phyloP scores from a whole-genome alignment of 352 stramenopile genomes.

The Phytophthora podocarpi region DNA sequence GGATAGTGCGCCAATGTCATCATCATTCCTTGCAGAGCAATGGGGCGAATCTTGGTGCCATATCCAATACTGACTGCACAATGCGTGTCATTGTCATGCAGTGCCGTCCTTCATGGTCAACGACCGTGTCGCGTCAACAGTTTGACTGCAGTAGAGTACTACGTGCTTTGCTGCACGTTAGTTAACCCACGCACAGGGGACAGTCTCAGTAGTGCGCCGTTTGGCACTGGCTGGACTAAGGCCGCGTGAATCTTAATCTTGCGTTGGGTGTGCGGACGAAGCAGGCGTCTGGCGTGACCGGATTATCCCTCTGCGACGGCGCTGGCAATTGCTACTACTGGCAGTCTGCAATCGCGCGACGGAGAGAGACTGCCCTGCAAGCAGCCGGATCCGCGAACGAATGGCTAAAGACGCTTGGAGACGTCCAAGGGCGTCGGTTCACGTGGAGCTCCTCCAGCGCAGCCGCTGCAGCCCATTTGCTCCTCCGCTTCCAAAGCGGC shows the following conservation, averaged over 20 bases:
- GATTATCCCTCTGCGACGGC: constrained; percentile 21
- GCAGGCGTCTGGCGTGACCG: neutral
- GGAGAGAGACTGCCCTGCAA: neutral
- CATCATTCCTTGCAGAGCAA: neutral
- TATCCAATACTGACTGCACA: too few species aligned
- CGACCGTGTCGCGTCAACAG: too few species aligned
- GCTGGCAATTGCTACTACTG: neutral
- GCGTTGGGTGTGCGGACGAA: neutral
- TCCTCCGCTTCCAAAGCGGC: neutral
- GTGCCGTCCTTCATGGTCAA: too few species aligned
- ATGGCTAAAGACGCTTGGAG: neutral
- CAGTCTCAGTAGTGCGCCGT: too few species aligned
- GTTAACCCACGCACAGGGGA: neutral
- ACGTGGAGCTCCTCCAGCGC: constrained; percentile 1
- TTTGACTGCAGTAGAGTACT: too few species aligned
- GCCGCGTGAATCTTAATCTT: constrained; percentile 5
- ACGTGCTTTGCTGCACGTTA: too few species aligned
- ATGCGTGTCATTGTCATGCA: too few species aligned
- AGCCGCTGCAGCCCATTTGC: constrained; percentile 7
- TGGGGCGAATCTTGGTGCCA: neutral
- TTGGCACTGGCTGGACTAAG: too few species aligned
- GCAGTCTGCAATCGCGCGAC: constrained; percentile 12
- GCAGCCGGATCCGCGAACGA: neutral
- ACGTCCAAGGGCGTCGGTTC: neutral
- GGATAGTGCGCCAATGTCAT: constrained; percentile 1